Percentiles rank a stretch among this genome's conserved stretches.
Conservation (phyloP, 305 asterid genomes). For the Solanum hybrid region DNA sequence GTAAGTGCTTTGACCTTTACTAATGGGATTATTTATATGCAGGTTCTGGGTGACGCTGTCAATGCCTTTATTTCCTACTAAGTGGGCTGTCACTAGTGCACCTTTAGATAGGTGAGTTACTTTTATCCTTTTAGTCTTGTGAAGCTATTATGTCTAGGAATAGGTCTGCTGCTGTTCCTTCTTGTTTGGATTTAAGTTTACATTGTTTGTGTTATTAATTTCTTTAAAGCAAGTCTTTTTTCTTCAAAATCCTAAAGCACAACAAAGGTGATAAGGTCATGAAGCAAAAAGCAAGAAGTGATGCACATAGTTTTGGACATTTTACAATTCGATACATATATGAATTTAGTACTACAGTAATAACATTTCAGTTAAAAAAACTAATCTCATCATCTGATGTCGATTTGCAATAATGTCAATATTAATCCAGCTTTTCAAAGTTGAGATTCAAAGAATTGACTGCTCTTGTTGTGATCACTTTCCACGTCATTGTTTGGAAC, state of each 20-base stretch:
- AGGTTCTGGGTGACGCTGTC: constrained; percentile 73
- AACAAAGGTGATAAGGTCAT: not conserved
- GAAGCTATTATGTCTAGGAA: not conserved
- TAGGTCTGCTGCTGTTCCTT: not conserved
- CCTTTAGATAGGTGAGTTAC: constrained; percentile 78
- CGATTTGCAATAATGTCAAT: not conserved
- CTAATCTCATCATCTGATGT: not conserved
- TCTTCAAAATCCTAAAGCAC: not conserved
- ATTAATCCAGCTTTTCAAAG: not conserved
- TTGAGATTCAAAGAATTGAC: not conserved
- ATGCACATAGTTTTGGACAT: not conserved
- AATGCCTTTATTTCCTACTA: constrained; percentile 66
- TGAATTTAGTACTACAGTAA: not conserved
- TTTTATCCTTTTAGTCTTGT: not conserved
- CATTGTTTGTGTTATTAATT: not conserved
- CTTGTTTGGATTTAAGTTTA: not conserved
- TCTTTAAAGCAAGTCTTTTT: not conserved
- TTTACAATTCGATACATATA: not conserved
- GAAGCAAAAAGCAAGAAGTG: not conserved
- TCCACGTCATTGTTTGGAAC: not conserved
- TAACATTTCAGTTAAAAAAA: not conserved
- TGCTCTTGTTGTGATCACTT: not conserved
- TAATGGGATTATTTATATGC: constrained; percentile 21
- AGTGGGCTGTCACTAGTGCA: constrained; percentile 55
- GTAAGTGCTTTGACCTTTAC: not conserved